Evolutionary conservation across 108 stramenopile species (phyloP), one percentile per base, ranked within the genome.

Genomic region (Seminavis robusta): DNA sequence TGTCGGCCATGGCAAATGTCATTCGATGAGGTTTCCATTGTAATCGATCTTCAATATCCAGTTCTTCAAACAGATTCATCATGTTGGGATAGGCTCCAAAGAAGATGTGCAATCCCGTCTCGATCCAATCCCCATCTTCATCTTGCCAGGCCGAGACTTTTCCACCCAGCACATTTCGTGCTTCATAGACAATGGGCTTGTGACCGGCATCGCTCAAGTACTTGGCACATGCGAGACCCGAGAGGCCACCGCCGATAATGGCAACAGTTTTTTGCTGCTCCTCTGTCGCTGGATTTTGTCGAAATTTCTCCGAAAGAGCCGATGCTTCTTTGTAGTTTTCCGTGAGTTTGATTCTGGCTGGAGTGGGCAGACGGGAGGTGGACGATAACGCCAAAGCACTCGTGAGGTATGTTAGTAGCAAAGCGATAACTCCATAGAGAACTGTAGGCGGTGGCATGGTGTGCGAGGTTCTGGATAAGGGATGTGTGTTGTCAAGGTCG

Each of bases 21-120:
- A 97, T 95, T 62, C 89, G 83, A 59, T 97, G 96, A 27, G 83
- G 74, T 61, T 95, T 95, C 96, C 96, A 97, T 53, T 97, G 95
- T 48, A 97, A 67, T 24, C 94, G 81, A 52, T 97, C 96, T 15
- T 88, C 74, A 56, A 97, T 95, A 27, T 68, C 76, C 16, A 97
- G 67, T 69, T 97, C 95, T 39, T 88, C 85, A 56, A 97, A 92
- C 26, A 97, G 61, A 36, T 83, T 86, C 72, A 94, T 84, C 63
- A 92, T 84, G 68, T 97, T 97, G 9, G 95, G 93, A 59, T 97
- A 97, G 26, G 95, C 95, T 0, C 95, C 95, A 56, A 96, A 96
- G 74, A 96, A 96, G 34, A 96, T 87, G 48, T 96, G 95, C 27
- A 96, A 72, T 15, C 95, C 95, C 7, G 95, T 96, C 65, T 96